Base-by-base conservation (phyloP, 805 yeast species). In the Candida xiaguanensis region DNA sequence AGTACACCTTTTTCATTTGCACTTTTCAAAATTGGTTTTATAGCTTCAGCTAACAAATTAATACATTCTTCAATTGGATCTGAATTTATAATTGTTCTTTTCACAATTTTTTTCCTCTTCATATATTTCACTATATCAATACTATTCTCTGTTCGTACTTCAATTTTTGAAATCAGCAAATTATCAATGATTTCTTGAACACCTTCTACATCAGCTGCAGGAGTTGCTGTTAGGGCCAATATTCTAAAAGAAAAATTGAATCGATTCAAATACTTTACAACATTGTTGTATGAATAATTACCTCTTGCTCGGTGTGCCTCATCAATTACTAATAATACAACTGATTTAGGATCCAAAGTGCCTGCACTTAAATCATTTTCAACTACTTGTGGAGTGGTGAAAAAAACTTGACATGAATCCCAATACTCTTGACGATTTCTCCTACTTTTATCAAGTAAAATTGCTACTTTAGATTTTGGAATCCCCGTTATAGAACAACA, bases 261-360 rank as follows among this genome's bases (percentile, higher is more conserved):
- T 37, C 86, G 61, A 20, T 74, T 72, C 35, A 69, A 34, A 49
- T 77, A 80, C 45, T 77, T 68, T 2, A 85, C 86, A n/a, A 91
- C 90, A 40, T 85, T 83, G 34, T 82, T 82, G 53, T 91, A 91
- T 1, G 98, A 85, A 55, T 89, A 90, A 39, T 86, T 83, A 0
- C 96, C 96, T 37, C 82, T 82, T 0, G 97, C 89, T 35, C 96
- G 69, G 59, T 93, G 99, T 0, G 99, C 98, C 64, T 93, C 99
- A 62, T 93, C 99, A 17, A 93, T 72, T 2, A 93, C 91, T 31
- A 95, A 51, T 38, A 93, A 76, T 0, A 78, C 83, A 11, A 93
- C 68, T 17, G 74, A 73, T 47, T 78, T 82, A 0, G 98, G 96
- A 52, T 87, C 78, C 17, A 91, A 62, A 1, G 77, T 64, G 0